These are phyloP conservation scores for Penicillium sp. DNA, from an alignment of 2,329 filamentous ascomycete species.

Conservation along the genomic window DNA sequence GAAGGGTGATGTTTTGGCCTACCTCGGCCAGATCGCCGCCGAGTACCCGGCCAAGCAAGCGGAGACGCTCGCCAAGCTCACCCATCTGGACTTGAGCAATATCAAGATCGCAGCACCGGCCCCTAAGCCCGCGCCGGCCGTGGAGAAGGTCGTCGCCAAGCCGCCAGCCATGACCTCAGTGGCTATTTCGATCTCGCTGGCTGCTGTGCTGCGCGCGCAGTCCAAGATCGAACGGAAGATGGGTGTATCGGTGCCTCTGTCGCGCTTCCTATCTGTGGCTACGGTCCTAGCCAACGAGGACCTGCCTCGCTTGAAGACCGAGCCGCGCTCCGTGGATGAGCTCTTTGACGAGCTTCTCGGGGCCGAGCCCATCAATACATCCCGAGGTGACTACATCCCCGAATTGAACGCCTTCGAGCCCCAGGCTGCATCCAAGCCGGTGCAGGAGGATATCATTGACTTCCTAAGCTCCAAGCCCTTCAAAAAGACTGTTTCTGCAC, in stretches of 20 bases:
- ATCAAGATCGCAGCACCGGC: slow-evolving; percentile 66
- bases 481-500: slow-evolving; percentile 27
- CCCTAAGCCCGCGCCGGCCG: slow-evolving; percentile 28
- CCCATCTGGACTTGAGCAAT: slow-evolving; percentile 88
- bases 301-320: slow-evolving; percentile 63
- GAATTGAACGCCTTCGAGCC: slow-evolving; percentile 57
- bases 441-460: slow-evolving; percentile 77
- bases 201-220: slow-evolving; percentile 74
- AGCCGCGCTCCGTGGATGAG: slow-evolving; percentile 68
- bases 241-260: slow-evolving; percentile 75
- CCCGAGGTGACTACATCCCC: slow-evolving; percentile 64
- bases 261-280: slow-evolving; percentile 80
- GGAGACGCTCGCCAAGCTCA: slow-evolving; percentile 66
- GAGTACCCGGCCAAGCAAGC: slow-evolving; percentile 68
- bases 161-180: slow-evolving; percentile 44
- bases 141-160: slow-evolving; percentile 26
- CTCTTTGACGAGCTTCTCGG: slow-evolving; percentile 88
- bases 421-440: slow-evolving; percentile 29
- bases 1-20: slow-evolving; percentile 92
- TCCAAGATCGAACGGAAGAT: slow-evolving; percentile 71
- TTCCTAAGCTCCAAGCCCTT: slow-evolving; percentile 57
- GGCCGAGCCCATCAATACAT: slow-evolving; percentile 39
- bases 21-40: slow-evolving; percentile 71
- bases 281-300: slow-evolving; percentile 82
- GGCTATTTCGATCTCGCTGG: slow-evolving; percentile 71